Base-by-base conservation (phyloP, 2,329 filamentous ascomycete species). In the Penicillium sp. region DNA sequence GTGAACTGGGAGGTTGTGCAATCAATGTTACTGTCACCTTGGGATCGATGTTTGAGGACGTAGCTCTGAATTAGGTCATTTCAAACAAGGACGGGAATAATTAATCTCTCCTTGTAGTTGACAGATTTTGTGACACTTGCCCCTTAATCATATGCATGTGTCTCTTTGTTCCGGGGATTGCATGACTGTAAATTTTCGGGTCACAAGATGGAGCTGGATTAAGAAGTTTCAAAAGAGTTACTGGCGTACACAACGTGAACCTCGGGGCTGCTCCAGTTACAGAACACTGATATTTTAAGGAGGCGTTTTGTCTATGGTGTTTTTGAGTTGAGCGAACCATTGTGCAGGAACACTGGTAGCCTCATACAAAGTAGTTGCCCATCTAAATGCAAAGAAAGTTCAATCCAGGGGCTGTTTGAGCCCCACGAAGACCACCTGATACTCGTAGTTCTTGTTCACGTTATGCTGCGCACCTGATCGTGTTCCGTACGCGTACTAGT, bases 381-480 rank as follows among this genome's bases (percentile, higher is more conserved):
- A 41, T 41, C 5, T 41, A 15, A 41, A 41, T 41, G 47, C 7
- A 23, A 15, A 26, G 29, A 50, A 21, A 21, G 21, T 44, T 50
- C 49, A 61, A 58, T 61, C 58, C 55, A 55, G 58, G 62, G 62
- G 61, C 23, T 11, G 30, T 41, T 53, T 41, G 31, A 53, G 62
- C 58, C 62, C 62, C 62, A 64, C 62, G 62, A 58, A 26, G 51
- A 48, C 48, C 60, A 57, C 63, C 63, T 65, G 60, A 63, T 62
- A 59, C 26, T 21, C 21, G 21, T 26, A 26, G 26, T 26, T 26
- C 26, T 26, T 26, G 26, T 26, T 26, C 26, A 26, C 2, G 26
- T 62, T 56, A 61, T 49, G 30, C 50, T n/a, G 49, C 49, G 47
- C 47, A 54, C 55, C 56, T 53, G 62, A 61, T 58, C 38, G 5